phyloP scores from a whole-genome alignment of 495 filamentous ascomycete genomes.

The Penicillium salamii region DNA sequence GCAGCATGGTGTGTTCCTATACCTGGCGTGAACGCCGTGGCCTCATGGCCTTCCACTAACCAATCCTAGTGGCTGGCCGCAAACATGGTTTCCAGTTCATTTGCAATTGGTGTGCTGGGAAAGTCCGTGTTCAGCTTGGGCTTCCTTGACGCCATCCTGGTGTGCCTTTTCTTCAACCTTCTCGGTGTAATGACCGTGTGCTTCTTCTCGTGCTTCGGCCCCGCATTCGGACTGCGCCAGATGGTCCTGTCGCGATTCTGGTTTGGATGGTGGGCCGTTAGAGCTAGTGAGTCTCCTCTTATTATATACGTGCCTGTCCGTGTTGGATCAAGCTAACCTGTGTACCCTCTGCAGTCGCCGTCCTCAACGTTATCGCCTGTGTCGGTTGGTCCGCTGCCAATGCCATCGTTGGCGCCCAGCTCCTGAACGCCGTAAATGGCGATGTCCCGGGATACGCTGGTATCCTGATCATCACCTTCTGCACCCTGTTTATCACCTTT shows the following conservation, averaged over 20 bases:
- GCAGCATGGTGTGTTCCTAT: conserved; percentile 63
- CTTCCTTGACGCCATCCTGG: conserved; percentile 74
- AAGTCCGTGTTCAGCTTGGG: conserved; percentile 64
- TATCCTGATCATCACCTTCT: conserved; percentile 71
- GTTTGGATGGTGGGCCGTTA: conserved; percentile 72
- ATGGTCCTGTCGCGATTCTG: conserved; percentile 84
- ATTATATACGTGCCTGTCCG: not conserved
- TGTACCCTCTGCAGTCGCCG: conserved; percentile 53
- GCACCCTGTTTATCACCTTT: conserved; percentile 67
- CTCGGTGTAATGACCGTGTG: conserved; percentile 70
- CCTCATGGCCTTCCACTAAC: conserved; percentile 21
- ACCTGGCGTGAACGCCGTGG: conserved; percentile 8
- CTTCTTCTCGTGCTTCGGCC: conserved; percentile 80
- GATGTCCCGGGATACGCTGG: conserved; percentile 71
- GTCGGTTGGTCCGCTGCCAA: conserved; percentile 76
- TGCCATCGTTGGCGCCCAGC: conserved; percentile 78
- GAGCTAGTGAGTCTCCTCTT: conserved; percentile 56
- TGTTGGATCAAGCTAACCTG: not conserved
- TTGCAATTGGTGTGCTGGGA: conserved; percentile 76
- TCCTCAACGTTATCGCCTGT: conserved; percentile 75
- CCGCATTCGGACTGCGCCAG: conserved; percentile 74
- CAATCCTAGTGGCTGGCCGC: conserved; percentile 70
- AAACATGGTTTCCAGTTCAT: conserved; percentile 81
- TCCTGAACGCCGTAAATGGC: conserved; percentile 72
- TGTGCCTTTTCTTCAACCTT: conserved; percentile 75